Conservation (phyloP, 2,329 filamentous ascomycete species). For the Fusarium veterinarium region DNA sequence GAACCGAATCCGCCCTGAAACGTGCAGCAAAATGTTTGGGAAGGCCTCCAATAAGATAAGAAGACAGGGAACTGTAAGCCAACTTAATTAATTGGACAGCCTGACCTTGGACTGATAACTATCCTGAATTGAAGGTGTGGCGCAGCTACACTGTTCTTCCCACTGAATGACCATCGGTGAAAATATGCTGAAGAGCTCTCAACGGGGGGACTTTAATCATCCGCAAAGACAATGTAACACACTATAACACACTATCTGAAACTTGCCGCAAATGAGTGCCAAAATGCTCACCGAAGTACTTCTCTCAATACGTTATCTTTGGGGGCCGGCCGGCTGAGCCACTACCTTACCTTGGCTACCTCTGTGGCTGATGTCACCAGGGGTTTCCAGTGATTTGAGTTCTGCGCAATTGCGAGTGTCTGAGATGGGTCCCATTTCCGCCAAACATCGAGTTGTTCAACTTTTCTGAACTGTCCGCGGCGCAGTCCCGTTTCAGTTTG, state of each 20-base stretch:
- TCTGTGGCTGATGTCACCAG: constrained; percentile 14
- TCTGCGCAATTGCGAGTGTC: constrained; percentile 17
- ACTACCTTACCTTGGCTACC: neutral
- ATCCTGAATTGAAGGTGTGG: neutral
- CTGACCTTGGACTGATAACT: neutral
- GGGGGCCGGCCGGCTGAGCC: constrained; percentile 15
- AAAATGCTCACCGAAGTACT: neutral
- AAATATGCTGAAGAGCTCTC: neutral
- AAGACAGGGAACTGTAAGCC: neutral
- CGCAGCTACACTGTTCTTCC: neutral
- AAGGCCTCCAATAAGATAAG: constrained; percentile 9
- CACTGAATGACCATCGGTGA: neutral
- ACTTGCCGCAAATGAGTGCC: neutral
- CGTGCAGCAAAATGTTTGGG: neutral
- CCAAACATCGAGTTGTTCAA: constrained; percentile 12
- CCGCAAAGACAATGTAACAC: too few species aligned
- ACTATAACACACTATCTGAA: neutral
- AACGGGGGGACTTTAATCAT: neutral
- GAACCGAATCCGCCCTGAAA: constrained; percentile 8
- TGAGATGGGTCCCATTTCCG: neutral
- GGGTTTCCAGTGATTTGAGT: neutral
- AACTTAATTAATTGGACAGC: neutral
- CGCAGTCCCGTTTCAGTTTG: constrained; percentile 14
- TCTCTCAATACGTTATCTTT: neutral
- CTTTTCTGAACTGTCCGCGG: neutral